These are phyloP conservation scores for Beauveria sp. DNA, from an alignment of 2,329 filamentous ascomycete species.

Conservation along the genomic window DNA sequence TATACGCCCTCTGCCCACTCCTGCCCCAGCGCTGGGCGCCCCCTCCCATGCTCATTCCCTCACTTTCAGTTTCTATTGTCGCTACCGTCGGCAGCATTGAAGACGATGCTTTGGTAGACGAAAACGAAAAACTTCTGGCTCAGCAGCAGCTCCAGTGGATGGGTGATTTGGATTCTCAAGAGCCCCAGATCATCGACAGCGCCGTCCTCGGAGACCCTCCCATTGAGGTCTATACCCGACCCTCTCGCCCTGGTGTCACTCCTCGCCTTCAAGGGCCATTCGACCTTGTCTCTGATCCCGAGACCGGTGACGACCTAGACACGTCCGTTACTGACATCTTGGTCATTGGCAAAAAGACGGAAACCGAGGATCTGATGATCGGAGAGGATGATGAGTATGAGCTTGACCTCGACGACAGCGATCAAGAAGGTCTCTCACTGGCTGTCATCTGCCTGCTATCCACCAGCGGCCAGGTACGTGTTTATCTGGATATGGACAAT, in stretches of 20 bases:
- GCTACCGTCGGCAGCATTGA: slow-evolving; percentile 60
- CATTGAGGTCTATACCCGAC: slow-evolving; percentile 49
- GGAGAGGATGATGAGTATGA: slow-evolving; percentile 59
- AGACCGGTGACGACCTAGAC: slow-evolving; percentile 49
- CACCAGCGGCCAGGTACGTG: slow-evolving; percentile 51
- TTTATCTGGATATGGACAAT: slow-evolving; percentile 55
- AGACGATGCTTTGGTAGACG: slow-evolving; percentile 47
- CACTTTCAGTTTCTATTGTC: slow-evolving; percentile 74
- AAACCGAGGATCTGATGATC: slow-evolving; percentile 52
- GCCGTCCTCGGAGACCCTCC: slow-evolving; percentile 36
- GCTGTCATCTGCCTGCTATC: slow-evolving; percentile 53
- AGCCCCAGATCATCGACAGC: slow-evolving; percentile 47
- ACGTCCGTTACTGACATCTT: slow-evolving; percentile 52
- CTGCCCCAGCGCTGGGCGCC: slow-evolving; percentile 81
- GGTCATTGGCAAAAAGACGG: slow-evolving; percentile 54
- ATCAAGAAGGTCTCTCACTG: slow-evolving; percentile 53
- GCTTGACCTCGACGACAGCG: slow-evolving; percentile 46
- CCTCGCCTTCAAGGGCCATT: slow-evolving; percentile 58
- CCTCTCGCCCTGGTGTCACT: slow-evolving; percentile 47
- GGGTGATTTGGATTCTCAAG: slow-evolving; percentile 56
- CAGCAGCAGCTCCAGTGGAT: slow-evolving; percentile 63
- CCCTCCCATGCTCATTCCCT: slow-evolving; percentile 68
- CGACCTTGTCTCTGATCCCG: slow-evolving; percentile 46
- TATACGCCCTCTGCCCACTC: slow-evolving; percentile 88
- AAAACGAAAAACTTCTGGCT: slow-evolving; percentile 46